Conservation (phyloP, 2,329 filamentous ascomycete genomes). For the Diaporthe sp. region DNA sequence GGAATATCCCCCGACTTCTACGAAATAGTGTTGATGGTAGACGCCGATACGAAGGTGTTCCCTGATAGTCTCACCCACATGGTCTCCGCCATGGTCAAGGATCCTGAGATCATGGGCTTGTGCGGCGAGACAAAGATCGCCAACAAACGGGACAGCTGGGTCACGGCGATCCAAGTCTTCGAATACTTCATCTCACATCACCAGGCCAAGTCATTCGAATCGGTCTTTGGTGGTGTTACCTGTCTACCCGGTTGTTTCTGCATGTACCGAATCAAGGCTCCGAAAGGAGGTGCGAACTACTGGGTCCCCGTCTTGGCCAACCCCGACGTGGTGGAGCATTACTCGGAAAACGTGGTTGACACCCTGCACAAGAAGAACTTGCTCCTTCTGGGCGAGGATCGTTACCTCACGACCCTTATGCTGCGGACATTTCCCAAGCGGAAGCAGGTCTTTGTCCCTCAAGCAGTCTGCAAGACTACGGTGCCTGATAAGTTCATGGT, state of each 20-base stretch:
- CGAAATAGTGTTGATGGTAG: constrained; percentile 98
- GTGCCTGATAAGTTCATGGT: constrained; percentile 95
- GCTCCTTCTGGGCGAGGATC: constrained; percentile 91
- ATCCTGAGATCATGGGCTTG: constrained; percentile 98
- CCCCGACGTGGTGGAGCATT: constrained; percentile 98
- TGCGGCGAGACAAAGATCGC: constrained; percentile 99
- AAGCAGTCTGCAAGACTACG: constrained; percentile 98
- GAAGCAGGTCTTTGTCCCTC: constrained; percentile 98
- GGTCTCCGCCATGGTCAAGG: constrained; percentile 98
- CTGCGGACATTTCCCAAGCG: constrained; percentile 98
- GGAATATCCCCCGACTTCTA: constrained; percentile 99
- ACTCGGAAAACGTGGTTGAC: constrained; percentile 98
- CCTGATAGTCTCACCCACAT: constrained; percentile 98
- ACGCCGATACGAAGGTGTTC: constrained; percentile 99
- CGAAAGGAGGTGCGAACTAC: constrained; percentile 98
- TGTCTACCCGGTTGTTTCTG: constrained; percentile 99
- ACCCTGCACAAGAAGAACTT: constrained; percentile 98
- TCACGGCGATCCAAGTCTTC: constrained; percentile 98
- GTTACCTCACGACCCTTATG: constrained; percentile 97
- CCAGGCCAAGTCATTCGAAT: constrained; percentile 96
- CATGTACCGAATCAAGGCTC: constrained; percentile 99
- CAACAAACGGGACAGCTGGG: constrained; percentile 95
- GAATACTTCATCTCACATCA: constrained; percentile 99
- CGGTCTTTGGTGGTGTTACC: constrained; percentile 98
- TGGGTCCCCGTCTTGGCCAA: constrained; percentile 99